Evolutionary conservation across 306 rosid species (phyloP).

Genomic region (Styphnolobium japonicum): DNA sequence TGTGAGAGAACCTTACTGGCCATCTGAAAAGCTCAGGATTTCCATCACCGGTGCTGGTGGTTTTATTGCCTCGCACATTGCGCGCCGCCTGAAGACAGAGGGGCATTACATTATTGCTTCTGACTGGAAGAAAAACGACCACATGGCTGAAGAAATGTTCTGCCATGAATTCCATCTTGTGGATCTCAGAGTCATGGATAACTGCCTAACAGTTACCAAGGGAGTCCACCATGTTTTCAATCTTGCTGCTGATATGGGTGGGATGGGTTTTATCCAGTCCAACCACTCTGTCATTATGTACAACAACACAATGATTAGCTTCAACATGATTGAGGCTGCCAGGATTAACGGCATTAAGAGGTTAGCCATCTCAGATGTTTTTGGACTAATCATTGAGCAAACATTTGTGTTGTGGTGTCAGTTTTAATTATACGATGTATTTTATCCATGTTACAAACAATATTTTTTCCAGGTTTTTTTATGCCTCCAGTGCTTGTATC

Average conservation of each 20-base stretch:
- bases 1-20: slow-evolving; percentile 94
- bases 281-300: slow-evolving; percentile 97
- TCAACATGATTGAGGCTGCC: slow-evolving; percentile 92
- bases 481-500: slow-evolving; percentile 99
- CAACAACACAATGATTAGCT: slow-evolving; percentile 97
- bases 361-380: slow-evolving; percentile 38
- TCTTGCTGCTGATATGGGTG: slow-evolving; percentile 99
- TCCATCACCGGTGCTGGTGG: slow-evolving; percentile 98
- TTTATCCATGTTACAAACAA: not conserved
- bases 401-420: not conserved
- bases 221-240: slow-evolving; percentile 91
- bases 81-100: slow-evolving; percentile 88
- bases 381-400: not conserved
- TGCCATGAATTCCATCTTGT: slow-evolving; percentile 95
- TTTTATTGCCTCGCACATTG: slow-evolving; percentile 95
- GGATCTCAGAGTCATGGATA: slow-evolving; percentile 98
- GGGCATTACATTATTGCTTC: slow-evolving; percentile 97
- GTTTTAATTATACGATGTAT: not conserved
- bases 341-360: slow-evolving; percentile 88
- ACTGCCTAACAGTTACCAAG: slow-evolving; percentile 80
- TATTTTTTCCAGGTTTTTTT: slow-evolving; percentile 64
- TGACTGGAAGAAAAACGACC: slow-evolving; percentile 99
- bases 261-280: slow-evolving; percentile 99
- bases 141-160: slow-evolving; percentile 96
- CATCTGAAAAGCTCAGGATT: slow-evolving; percentile 79